Evolutionary conservation across 2,329 filamentous ascomycete species (phyloP).

Genomic region (Microdochium nivale): DNA sequence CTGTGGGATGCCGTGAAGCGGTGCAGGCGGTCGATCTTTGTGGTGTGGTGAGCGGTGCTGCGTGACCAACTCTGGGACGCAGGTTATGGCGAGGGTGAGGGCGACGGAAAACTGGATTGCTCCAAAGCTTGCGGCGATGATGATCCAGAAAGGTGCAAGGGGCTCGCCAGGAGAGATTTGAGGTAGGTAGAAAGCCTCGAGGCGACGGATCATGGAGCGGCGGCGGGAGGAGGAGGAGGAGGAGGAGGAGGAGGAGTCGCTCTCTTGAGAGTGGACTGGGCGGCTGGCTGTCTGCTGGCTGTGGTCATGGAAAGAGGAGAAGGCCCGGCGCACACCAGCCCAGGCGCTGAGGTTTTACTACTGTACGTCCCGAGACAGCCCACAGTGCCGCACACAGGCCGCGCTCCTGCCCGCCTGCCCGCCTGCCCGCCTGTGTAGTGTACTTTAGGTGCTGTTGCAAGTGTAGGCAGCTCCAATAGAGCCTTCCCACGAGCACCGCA

Average conservation of each 20-base stretch:
- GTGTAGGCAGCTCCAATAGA: too few relatives aligned
- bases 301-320: neutral
- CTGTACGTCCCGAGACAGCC: neutral
- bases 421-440: too few relatives aligned
- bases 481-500: too few relatives aligned
- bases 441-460: too few relatives aligned
- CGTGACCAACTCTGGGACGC: conserved; percentile 1
- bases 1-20: conserved; percentile 20
- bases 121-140: neutral
- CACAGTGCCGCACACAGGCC: neutral
- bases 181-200: neutral
- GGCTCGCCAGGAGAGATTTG: neutral
- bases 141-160: neutral
- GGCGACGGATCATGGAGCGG: neutral
- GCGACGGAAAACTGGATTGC: neutral
- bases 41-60: conserved; percentile 15
- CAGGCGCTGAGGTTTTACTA: neutral
- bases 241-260: neutral
- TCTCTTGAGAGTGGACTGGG: neutral
- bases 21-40: conserved; percentile 13
- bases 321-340: neutral
- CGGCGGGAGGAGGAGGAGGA: neutral
- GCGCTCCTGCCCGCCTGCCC: neutral
- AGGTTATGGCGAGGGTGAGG: neutral
- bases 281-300: too few relatives aligned